Evolutionary conservation across 1,284 basidiomycete genomes (phyloP), one percentile per base, ranked within the genome.

Genomic region (Boletus semigastroideus): DNA sequence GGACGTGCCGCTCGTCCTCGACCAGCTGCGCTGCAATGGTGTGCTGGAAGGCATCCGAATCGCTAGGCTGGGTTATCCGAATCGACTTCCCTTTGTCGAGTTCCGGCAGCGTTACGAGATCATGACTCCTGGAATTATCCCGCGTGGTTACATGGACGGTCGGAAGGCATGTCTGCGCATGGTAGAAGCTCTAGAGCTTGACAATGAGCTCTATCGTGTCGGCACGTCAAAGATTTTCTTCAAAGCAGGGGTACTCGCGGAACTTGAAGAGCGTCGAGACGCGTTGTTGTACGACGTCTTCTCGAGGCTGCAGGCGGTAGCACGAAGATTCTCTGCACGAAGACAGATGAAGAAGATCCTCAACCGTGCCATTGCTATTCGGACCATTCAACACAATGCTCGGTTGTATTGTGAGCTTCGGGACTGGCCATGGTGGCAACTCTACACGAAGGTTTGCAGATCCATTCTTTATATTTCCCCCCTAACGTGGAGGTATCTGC

Each of bases 381-480:
- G 91, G 42, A 95, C 91, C 0, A 95, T 99, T 54, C 96, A 98
- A 70, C 82, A 88, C 33, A 99, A 99, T 67, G 96, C 96, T 2
- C 78, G 92, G 12, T 81, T 98, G 13, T 99, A 99, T 65, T 86
- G 87, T 22, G 84, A 92, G 51, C 77, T 98, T 13, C 79, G 87
- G 45, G 92, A 96, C 53, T 99, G 96, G 97, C 94, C 97, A 1
- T 99, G 97, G 97, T 99, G 97, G 97, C 91, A 94, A 59, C 79
- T 99, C 16, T 99, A 97, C 70, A 94, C 92, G 16, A 97, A 94
- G 80, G 84, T 84, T 56, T 60, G 58, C 48, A 17, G 16, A 25
- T 25, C 14, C 27, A 49, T 41, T 22, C 38, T 47, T 40, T 22
- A 0, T 10, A 30, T 3, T 34, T 28, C 44, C n/a, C 17, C 31